Base-by-base conservation (phyloP, 148 eudicot genomes). In the Chenopodium quinoa region DNA sequence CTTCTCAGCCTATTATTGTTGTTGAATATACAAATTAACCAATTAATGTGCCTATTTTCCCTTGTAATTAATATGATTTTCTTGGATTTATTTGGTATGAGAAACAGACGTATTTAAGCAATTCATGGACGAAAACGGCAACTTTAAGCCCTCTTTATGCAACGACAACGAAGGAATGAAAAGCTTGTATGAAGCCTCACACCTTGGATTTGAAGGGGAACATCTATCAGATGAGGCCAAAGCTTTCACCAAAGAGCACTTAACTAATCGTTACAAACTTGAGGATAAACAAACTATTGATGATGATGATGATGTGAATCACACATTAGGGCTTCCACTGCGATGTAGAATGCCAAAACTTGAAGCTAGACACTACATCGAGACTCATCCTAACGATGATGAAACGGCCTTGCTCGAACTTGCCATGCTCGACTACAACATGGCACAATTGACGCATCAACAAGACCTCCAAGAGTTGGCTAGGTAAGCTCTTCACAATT, bases 141-240 rank as follows among this genome's bases (percentile, higher is more conserved):
- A 79, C 7, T 87, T 87, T 67, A 60, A 13, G 9, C 71, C 75
- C 63, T 64, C 52, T 4, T 73, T 85, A 27, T 20, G 14, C 9
- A 32, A 67, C 9, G 88, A 87, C 69, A 66, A 74, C 1, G n/a
- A 79, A 58, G 87, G 88, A 4, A 25, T 89, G 75, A 7, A 87
- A 47, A 82, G 84, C 79, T 82, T 87, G 75, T 83, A 85, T 37
- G 91, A 89, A 85, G 91, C 89, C 76, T 87, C 91, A 34, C 34
- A 85, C 46, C 75, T 85, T 73, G 85, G 81, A 14, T 67, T 82
- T 0, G 81, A 81, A 23, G 88, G 82, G 62, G 91, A 89, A 72
- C 40, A 16, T 29, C 17, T 83, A 11, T 66, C 87, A 46, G 79
- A 82, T 1, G 84, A 87, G 48, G 89, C 88, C 2, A 74, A 65